Percentiles rank a stretch among this genome's conserved stretches.
Evolutionary conservation across 495 filamentous ascomycete genomes (phyloP).

Genomic region (Podospora australis): DNA sequence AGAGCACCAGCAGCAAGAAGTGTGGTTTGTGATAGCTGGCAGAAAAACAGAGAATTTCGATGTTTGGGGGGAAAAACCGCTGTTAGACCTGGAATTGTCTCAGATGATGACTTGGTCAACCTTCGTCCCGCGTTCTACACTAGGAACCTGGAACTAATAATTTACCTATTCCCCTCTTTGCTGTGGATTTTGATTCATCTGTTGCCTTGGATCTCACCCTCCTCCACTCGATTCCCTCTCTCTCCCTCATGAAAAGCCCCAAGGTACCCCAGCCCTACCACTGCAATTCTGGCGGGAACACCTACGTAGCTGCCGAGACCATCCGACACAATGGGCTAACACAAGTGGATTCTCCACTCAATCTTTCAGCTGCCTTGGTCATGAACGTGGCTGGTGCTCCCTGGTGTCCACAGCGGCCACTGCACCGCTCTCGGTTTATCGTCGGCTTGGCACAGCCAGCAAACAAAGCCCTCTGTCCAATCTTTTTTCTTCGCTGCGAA

Average conservation of each 20-base stretch:
- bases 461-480: neutral
- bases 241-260: neutral
- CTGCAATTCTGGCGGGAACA: neutral
- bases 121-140: too few species aligned
- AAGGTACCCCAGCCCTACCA: neutral
- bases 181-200: too few species aligned
- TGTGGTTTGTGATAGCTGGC: neutral
- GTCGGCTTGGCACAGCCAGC: slow-evolving; percentile 3
- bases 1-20: neutral
- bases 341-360: too few species aligned
- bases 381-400: slow-evolving; percentile 7
- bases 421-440: slow-evolving; percentile 7
- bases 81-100: too few species aligned
- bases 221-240: neutral
- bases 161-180: too few species aligned
- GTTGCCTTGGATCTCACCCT: too few species aligned
- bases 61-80: neutral
- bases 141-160: too few species aligned
- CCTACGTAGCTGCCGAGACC: neutral
- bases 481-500: neutral
- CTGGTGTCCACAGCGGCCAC: too few species aligned
- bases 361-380: slow-evolving; percentile 18
- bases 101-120: too few species aligned
- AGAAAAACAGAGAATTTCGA: neutral
- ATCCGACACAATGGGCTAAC: slow-evolving; percentile 12